These are phyloP conservation scores for Dacryopinax spathularia DNA, from an alignment of 768 basidiomycete genomes.

Conservation along the genomic window DNA sequence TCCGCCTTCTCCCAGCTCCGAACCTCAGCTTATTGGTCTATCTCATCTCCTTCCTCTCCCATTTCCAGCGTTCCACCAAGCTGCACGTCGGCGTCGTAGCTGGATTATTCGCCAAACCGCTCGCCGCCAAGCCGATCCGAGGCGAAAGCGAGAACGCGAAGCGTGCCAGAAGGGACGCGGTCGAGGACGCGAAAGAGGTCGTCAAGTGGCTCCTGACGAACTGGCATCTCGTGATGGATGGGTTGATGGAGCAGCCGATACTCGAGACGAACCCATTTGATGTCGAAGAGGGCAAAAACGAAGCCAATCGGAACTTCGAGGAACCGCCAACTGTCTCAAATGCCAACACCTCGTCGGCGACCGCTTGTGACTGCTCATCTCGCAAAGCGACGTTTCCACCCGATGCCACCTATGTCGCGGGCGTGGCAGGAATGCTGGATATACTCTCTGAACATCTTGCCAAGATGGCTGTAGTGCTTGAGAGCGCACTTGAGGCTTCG, in stretches of 20 bases:
- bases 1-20: conserved; percentile 35
- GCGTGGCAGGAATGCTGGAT: background rate
- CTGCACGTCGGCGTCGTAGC: background rate
- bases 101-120: background rate
- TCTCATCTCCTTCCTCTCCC: conserved; percentile 37
- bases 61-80: conserved; percentile 14
- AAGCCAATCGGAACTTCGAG: no score
- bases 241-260: background rate
- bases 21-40: conserved; percentile 33
- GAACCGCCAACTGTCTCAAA: no score
- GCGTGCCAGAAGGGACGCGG: background rate
- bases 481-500: background rate
- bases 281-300: background rate
- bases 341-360: no score
- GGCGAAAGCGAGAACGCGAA: background rate
- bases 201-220: background rate
- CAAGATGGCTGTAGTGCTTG: background rate
- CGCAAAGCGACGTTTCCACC: background rate
- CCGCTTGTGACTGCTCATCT: no score
- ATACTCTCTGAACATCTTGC: background rate
- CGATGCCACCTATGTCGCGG: background rate
- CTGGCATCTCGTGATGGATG: background rate
- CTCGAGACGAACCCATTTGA: background rate
- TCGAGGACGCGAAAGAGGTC: background rate
- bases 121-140: background rate